A percentile compares a stretch with the other conserved stretches of the same genome.
phyloP scores from a whole-genome alignment of 345 rosid genomes.

The Gossypium mustelinum region DNA sequence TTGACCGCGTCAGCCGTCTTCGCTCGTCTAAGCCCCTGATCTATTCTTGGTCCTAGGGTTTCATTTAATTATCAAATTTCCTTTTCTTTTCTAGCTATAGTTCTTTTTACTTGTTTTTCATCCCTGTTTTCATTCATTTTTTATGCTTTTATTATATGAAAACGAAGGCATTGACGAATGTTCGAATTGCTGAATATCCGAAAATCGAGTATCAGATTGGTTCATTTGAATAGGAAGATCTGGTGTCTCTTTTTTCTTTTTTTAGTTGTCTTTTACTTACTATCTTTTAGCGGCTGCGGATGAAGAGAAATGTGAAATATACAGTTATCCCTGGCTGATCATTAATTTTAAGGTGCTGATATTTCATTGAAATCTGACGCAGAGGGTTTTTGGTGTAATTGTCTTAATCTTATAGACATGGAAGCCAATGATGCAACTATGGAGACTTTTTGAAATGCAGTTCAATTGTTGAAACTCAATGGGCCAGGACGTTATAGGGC shows the following conservation, averaged over 20 bases:
- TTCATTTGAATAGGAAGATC: conserved; percentile 46
- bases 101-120: neutral
- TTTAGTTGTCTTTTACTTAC: too few species aligned
- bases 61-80: neutral
- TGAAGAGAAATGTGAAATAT: conserved; percentile 15
- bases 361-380: conserved; percentile 6
- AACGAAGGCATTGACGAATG: conserved; percentile 31
- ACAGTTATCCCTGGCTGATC: conserved; percentile 29
- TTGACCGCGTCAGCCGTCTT: neutral
- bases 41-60: neutral
- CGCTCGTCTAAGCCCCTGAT: neutral
- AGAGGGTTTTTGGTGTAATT: too few species aligned
- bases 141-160: neutral
- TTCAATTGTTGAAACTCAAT: too few species aligned
- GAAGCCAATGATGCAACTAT: too few species aligned
- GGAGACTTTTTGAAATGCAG: too few species aligned
- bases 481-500: too few species aligned
- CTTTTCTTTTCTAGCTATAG: neutral
- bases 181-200: conserved; percentile 23
- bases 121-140: neutral
- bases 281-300: neutral
- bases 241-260: conserved; percentile 27
- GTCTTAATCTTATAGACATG: too few species aligned
- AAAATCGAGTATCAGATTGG: conserved; percentile 24
- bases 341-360: conserved; percentile 12